These are phyloP conservation scores for Colletotrichum navitas DNA, from an alignment of 2,329 filamentous ascomycete species.

Conservation along the genomic window DNA sequence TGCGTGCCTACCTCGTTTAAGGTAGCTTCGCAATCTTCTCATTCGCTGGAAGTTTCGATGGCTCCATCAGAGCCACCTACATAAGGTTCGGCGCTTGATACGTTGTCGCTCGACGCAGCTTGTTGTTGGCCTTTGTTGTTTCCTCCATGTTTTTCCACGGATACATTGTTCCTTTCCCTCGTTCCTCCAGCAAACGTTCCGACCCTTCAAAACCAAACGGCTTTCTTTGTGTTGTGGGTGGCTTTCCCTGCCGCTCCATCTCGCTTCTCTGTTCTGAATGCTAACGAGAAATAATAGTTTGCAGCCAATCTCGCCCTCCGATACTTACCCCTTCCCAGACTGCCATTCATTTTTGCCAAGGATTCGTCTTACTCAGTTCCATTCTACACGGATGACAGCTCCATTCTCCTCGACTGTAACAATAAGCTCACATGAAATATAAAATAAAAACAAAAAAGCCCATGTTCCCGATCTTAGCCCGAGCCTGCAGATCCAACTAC, in stretches of 20 bases:
- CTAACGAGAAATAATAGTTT: not conserved
- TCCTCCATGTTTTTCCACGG: not conserved
- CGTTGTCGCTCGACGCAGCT: not conserved
- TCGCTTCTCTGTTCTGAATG: not conserved
- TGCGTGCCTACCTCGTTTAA: no score
- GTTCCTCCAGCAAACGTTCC: not conserved
- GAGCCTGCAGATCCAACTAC: slow-evolving; percentile 24
- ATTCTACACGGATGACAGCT: slow-evolving; percentile 32
- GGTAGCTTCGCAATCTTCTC: no score
- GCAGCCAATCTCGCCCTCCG: not conserved
- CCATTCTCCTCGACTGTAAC: slow-evolving; percentile 23
- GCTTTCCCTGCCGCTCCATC: not conserved
- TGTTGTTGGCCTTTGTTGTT: not conserved
- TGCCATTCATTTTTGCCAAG: slow-evolving; percentile 12
- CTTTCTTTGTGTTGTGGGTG: no score
- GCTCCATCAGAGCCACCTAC: slow-evolving; percentile 14
- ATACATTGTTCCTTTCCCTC: not conserved
- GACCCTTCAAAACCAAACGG: not conserved
- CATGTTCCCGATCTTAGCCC: slow-evolving; percentile 20
- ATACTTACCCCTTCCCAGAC: slow-evolving; percentile 9
- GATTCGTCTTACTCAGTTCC: slow-evolving; percentile 27
- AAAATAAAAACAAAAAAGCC: not conserved
- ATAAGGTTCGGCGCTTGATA: not conserved
- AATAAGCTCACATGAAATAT: not conserved
- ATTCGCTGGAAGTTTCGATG: not conserved